Conservation (phyloP, 2,329 filamentous ascomycete genomes). For the Arthrobotrys sphaeroides region DNA sequence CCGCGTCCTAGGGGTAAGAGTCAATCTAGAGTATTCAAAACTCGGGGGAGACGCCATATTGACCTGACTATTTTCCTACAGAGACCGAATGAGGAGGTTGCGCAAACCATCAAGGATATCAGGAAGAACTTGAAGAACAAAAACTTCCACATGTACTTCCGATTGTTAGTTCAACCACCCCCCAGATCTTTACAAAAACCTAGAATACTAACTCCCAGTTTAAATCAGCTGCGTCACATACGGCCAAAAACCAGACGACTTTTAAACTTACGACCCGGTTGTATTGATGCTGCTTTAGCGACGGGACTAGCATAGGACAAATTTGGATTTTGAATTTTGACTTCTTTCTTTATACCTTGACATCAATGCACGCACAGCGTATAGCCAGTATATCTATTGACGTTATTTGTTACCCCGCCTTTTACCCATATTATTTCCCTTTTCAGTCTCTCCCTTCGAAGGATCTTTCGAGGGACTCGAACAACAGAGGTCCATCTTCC, state of each 20-base stretch:
- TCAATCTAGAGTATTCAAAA: background rate
- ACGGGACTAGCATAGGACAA: slow-evolving; percentile 18
- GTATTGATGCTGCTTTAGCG: background rate
- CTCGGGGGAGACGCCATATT: background rate
- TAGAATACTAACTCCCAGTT: slow-evolving; percentile 7
- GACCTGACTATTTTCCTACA: background rate
- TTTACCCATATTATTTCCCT: background rate
- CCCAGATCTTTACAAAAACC: background rate
- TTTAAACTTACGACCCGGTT: background rate
- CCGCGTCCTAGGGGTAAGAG: slow-evolving; percentile 25
- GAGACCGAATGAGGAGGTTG: slow-evolving; percentile 12
- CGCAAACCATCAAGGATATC: slow-evolving; percentile 25
- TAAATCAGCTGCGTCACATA: slow-evolving; percentile 33
- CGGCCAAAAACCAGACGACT: slow-evolving; percentile 43
- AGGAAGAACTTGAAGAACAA: slow-evolving; percentile 46
- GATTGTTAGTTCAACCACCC: slow-evolving; percentile 25
- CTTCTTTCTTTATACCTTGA: slow-evolving; percentile 19
- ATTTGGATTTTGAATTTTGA: slow-evolving; percentile 17
- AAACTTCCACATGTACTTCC: slow-evolving; percentile 49
- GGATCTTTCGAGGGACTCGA: background rate
- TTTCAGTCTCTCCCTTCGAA: background rate
- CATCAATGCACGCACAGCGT: slow-evolving; percentile 22
- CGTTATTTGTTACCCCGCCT: background rate
- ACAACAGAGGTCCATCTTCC: background rate
- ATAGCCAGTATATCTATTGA: slow-evolving; percentile 15